phyloP scores from a whole-genome alignment of 2,329 filamentous ascomycete species.

The Paecilomyces formosus region DNA sequence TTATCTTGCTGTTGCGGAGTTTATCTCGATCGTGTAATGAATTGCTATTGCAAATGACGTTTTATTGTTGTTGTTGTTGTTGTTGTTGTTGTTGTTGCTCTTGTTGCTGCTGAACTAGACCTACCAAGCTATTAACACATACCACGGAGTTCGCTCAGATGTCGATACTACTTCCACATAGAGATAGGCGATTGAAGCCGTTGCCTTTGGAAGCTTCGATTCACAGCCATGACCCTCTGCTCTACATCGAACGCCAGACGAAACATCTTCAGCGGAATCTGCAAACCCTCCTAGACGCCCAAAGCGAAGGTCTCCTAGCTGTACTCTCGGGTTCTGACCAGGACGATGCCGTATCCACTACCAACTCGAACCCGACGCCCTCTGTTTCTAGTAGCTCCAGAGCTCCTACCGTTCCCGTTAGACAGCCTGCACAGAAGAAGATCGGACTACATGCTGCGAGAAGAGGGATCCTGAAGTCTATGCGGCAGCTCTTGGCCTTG shows the following conservation, averaged over 20 bases:
- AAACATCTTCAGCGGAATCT: constrained; percentile 50
- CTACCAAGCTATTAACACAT: neutral
- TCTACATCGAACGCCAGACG: constrained; percentile 46
- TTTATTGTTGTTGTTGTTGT: neutral
- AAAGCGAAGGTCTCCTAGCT: constrained; percentile 50
- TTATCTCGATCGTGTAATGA: neutral
- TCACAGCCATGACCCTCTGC: constrained; percentile 34
- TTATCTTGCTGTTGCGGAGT: neutral
- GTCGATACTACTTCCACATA: constrained; percentile 21
- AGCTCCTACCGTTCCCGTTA: constrained; percentile 29
- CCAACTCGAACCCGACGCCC: constrained; percentile 31
- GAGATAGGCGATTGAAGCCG: constrained; percentile 16
- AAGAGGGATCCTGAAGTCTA: constrained; percentile 49
- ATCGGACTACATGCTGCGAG: constrained; percentile 48
- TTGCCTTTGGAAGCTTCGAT: constrained; percentile 22
- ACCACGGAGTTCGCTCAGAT: constrained; percentile 10
- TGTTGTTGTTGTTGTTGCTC: neutral
- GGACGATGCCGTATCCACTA: constrained; percentile 40
- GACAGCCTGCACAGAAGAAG: constrained; percentile 35
- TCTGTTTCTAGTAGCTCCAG: constrained; percentile 22
- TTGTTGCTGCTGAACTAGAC: neutral
- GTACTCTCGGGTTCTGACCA: constrained; percentile 33
- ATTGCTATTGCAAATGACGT: neutral
- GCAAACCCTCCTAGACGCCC: constrained; percentile 53
- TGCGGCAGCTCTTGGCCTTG: constrained; percentile 48